Base-by-base conservation (phyloP, 164 flowering plant species). In the Paratinospora sagittata region DNA sequence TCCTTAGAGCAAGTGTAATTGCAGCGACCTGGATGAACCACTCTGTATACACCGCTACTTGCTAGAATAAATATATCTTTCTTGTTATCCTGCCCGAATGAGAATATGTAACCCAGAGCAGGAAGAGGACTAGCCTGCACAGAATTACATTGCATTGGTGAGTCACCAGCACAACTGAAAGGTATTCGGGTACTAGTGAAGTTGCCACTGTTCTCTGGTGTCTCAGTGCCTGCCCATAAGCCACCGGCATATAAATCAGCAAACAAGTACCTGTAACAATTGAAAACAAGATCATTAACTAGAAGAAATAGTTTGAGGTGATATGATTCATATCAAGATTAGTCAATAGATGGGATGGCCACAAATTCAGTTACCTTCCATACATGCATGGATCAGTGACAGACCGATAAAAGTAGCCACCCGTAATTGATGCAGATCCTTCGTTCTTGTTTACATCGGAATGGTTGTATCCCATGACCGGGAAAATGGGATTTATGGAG, bases 341-440 rank as follows among this genome's bases (percentile, higher is more conserved):
- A 9, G 14, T 43, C 47, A 43, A 43, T 9, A 14, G 47, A 43
- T 43, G 12, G 47, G 14, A 9, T 43, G 13, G 47, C 14, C 12
- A 43, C 47, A 6, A 30, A 4, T 30, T 30, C 17, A 5, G 8
- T 84, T 67, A 90, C 98, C 95, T 92, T 83, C 98, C 98, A 73
- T 76, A 67, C 87, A 85, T 78, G 84, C 97, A 94, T 24, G 97
- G 97, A 84, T 94, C 97, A 6, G 92, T 85, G 62, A 0, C 36
- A 6, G 93, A 87, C 24, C 97, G 85, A 76, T 92, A 94, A 64
- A 90, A 75, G 66, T 84, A 90, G 19, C 98, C 98, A 67, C 98
- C 98, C 1, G 87, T 89, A 68, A 92, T 86, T 13, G 97, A 84
- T 23, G 98, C 98, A 47, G 97, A 88, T 65, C 93, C 92, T 78